phyloP scores from a whole-genome alignment of 768 basidiomycete genomes.

The Rhodotorula graminis region DNA sequence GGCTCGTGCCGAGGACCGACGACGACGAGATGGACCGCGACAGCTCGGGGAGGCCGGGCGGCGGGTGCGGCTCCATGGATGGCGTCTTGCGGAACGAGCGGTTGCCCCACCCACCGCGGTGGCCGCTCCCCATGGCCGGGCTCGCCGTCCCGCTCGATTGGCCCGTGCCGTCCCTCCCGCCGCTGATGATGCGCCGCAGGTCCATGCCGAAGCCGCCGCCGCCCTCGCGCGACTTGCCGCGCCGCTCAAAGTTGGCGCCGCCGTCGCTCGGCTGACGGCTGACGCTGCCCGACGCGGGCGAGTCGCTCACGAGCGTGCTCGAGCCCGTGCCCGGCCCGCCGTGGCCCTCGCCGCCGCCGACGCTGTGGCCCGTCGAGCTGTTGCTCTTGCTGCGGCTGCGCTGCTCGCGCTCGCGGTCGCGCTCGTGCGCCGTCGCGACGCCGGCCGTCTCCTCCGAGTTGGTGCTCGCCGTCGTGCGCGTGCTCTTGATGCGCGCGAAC shows the following conservation, averaged over 20 bases:
- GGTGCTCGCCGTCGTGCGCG: slow-evolving; percentile 16
- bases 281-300: slow-evolving; percentile 7
- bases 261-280: slow-evolving; percentile 36
- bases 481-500: slow-evolving; percentile 33
- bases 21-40: slow-evolving; percentile 30
- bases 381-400: slow-evolving; percentile 38
- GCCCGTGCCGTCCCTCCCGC: not conserved
- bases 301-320: slow-evolving; percentile 21
- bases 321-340: not conserved
- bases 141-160: not conserved
- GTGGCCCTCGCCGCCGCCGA: slow-evolving; percentile 1
- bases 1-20: slow-evolving; percentile 1
- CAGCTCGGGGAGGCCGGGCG: slow-evolving; percentile 18
- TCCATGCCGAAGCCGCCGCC: slow-evolving; percentile 16
- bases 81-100: not conserved
- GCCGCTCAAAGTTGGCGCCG: not conserved
- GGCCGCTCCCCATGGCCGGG: not conserved
- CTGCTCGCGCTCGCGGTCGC: slow-evolving; percentile 4
- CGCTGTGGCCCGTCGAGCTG: slow-evolving; percentile 34
- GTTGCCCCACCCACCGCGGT: slow-evolving; percentile 17
- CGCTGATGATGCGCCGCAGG: slow-evolving; percentile 31
- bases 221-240: slow-evolving; percentile 3
- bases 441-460: not conserved
- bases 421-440: not conserved
- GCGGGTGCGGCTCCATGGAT: not conserved